Base-by-base conservation (phyloP, 805 yeast species). In the Gaillardinia entomophila region DNA sequence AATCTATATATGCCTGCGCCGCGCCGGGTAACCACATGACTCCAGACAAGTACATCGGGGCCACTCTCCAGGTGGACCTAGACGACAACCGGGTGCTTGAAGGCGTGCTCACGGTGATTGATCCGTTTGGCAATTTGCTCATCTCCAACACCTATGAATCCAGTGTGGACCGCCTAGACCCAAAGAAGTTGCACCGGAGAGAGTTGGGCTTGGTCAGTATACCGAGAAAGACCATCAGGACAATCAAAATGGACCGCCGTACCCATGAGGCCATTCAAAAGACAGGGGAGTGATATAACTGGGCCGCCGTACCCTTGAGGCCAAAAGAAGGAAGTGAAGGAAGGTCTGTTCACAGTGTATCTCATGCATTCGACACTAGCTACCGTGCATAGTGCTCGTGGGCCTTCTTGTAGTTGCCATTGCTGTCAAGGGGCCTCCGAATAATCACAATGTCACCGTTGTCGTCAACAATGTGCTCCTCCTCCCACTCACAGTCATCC, bases 91-190 rank as follows among this genome's bases (percentile, higher is more conserved):
- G 71, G 16, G 40, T 46, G 4, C 37, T 66, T n/a, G 62, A 57
- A 13, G 72, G 72, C 1, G 39, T 57, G 2, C 47, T 66, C 29
- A 55, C 68, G 0, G 69, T 56, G 1, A 54, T 65, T 12, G 72
- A 66, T 37, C 68, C 69, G 1, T 66, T 62, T 45, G 72, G 72
- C 3, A 64, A 66, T 39, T 35, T 66, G 28, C 46, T 66, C 10
- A 32, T 66, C 30, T 48, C 60, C n/a, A 53, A 62, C 33, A 60
- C 55, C 5, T 45, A 33, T 29, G 72, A 66, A 36, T 53, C 51
- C 11, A 51, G 63, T 1, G 32, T 24, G 3, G 67, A 60, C 35
- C 46, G 38, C 27, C 31, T 62, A 13, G 40, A 53, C 28, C 31
- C 41, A 2, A 29, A 39, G 3, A 40, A 34, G 11, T n/a, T 30